phyloP scores from a whole-genome alignment of 495 filamentous ascomycete genomes.

The Pseudevernia furfuracea region DNA sequence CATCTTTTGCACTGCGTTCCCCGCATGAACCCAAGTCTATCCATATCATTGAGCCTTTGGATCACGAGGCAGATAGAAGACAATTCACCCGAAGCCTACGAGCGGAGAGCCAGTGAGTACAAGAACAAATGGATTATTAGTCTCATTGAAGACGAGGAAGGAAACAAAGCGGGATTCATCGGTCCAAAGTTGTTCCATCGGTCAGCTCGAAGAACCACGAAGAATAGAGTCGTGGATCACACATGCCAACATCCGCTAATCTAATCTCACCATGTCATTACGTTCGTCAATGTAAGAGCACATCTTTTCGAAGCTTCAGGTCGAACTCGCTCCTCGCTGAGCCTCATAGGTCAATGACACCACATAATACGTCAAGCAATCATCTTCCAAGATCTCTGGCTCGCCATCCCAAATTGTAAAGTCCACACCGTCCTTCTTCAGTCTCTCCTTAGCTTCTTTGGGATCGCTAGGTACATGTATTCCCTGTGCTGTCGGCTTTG shows the following conservation, averaged over 20 bases:
- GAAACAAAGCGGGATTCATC: no score
- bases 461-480: not conserved
- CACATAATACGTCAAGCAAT: slow-evolving; percentile 13
- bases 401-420: slow-evolving; percentile 14
- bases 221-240: not conserved
- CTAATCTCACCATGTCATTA: not conserved
- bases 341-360: slow-evolving; percentile 10
- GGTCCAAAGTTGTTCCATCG: no score
- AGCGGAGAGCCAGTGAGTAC: no score
- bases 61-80: no score
- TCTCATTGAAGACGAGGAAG: no score
- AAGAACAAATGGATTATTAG: no score
- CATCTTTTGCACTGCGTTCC: no score
- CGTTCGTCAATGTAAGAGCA: not conserved
- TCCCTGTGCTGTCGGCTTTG: not conserved
- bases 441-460: slow-evolving; percentile 8
- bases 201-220: not conserved
- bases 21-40: no score
- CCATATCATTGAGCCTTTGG: no score
- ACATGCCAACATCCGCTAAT: not conserved
- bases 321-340: not conserved
- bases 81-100: no score
- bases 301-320: not conserved
- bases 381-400: slow-evolving; percentile 1
- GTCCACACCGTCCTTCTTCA: slow-evolving; percentile 12